These are phyloP conservation scores for Scleromitrula shiraiana DNA, from an alignment of 2,329 filamentous ascomycete species.

Conservation along the genomic window DNA sequence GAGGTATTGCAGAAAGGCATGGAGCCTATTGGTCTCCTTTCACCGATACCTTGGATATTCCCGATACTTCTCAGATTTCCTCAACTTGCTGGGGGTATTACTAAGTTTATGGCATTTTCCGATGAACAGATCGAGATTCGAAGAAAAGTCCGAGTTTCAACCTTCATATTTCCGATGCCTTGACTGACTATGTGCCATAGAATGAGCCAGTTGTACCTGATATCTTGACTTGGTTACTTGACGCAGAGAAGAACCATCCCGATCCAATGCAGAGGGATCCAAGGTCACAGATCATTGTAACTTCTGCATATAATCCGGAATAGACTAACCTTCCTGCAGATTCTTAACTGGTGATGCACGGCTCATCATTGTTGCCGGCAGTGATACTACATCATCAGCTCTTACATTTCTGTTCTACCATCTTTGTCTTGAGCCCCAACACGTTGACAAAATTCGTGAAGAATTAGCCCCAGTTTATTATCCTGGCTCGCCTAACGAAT, in stretches of 20 bases:
- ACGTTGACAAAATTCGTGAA: slow-evolving; percentile 13
- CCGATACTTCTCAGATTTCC: slow-evolving; percentile 17
- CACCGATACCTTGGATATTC: slow-evolving; percentile 20
- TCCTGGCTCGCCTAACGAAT: slow-evolving; percentile 9
- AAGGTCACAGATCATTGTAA: background rate
- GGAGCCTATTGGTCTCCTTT: slow-evolving; percentile 12
- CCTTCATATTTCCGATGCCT: background rate
- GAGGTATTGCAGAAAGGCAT: slow-evolving; percentile 11
- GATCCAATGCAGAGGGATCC: background rate
- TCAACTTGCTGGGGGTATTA: slow-evolving; percentile 1
- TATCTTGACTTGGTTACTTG: slow-evolving; percentile 16
- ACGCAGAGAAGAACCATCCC: slow-evolving; percentile 9
- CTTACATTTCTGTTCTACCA: slow-evolving; percentile 35
- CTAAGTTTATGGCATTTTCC: slow-evolving; percentile 11
- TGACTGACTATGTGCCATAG: background rate
- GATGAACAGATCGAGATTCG: slow-evolving; percentile 11
- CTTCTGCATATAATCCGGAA: background rate
- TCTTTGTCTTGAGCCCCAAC: slow-evolving; percentile 12
- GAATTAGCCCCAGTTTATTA: slow-evolving; percentile 11
- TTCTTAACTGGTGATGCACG: slow-evolving; percentile 18
- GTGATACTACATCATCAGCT: slow-evolving; percentile 36
- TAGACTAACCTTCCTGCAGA: background rate
- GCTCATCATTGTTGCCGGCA: slow-evolving; percentile 32
- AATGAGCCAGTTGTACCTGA: slow-evolving; percentile 10
- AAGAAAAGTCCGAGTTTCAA: slow-evolving; percentile 7